Base-by-base conservation (phyloP, 1,284 basidiomycete genomes). In the Fomitopsis palustris region DNA sequence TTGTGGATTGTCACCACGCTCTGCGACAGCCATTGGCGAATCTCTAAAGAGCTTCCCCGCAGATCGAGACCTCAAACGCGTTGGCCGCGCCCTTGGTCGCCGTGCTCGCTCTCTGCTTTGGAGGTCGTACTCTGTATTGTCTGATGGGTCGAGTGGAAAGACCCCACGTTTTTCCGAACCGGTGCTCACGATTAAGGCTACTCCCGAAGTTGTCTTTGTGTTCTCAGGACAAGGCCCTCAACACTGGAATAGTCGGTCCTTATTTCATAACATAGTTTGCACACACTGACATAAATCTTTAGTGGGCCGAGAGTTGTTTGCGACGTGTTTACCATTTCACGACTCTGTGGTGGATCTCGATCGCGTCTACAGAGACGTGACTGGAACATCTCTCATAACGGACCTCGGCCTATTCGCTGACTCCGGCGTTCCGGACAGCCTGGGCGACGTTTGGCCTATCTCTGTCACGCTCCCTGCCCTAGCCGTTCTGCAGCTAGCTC, bases 301-400 rank as follows among this genome's bases (percentile, higher is more conserved):
- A 75, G 74, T 80, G 77, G 78, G 78, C 16, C 71, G 76, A 10
- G 66, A 77, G 39, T 65, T 80, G 7, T 79, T 75, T 63, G 37
- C 57, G 25, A 57, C 58, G 2, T 78, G 64, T 62, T 61, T 71
- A 0, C 69, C 68, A 0, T 81, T 80, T 70, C 67, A 74, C 9
- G 58, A 67, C 9, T 75, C 65, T 38, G 69, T 81, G 19, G 49
- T 72, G 4, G 68, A 70, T 27, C 67, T 77, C 64, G 79, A 81
- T 57, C 60, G 63, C 5, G 61, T 72, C 27, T 72, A 76, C 66
- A 45, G 60, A 9, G 51, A 58, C 2, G 59, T 68, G 5, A 71
- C 68, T 7, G 77, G 78, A 17, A 45, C 61, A 16, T 79, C 77
- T 2, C 62, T 78, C 56, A 62, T 78, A 12, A 55, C 67, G 42